Evolutionary conservation across 345 rosid species (phyloP).

Genomic region (Orychophragmus violaceus): DNA sequence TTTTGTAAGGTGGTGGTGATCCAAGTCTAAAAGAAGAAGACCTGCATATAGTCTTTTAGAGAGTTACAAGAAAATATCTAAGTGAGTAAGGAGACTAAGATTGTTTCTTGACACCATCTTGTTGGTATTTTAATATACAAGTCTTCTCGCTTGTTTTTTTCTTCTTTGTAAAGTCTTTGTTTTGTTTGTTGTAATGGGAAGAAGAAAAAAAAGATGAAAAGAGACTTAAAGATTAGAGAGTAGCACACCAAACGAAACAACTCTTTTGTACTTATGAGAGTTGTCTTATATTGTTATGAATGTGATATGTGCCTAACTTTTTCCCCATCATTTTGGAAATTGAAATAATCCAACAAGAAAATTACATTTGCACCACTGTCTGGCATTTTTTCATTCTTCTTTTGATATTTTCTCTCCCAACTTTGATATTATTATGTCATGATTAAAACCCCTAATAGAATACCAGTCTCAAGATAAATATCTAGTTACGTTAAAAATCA

Average conservation of each 20-base stretch:
- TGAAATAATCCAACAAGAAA: slow-evolving; percentile 2
- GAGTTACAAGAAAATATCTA: not conserved
- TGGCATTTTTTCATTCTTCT: not conserved
- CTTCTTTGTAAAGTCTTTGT: no score
- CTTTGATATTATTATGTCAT: not conserved
- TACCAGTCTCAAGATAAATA: not conserved
- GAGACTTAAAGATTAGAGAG: no score
- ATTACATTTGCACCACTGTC: slow-evolving; percentile 3
- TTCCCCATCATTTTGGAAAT: slow-evolving; percentile 15
- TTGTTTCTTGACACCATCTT: slow-evolving; percentile 3
- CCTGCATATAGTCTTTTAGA: not conserved
- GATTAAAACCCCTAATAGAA: no score
- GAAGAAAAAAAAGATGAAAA: no score
- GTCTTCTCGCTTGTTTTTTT: no score
- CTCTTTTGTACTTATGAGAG: slow-evolving; percentile 24
- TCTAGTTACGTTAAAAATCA: not conserved
- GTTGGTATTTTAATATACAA: no score
- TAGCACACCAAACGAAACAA: slow-evolving; percentile 22
- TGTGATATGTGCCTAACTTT: slow-evolving; percentile 23
- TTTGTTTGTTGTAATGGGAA: no score
- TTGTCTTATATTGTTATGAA: slow-evolving; percentile 24
- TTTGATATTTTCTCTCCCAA: not conserved
- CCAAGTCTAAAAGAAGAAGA: no score
- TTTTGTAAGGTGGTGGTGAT: no score
- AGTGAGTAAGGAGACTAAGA: no score